Percentiles rank a stretch among this genome's conserved stretches.
Conservation (phyloP, 306 rosid species). For the Acacia crassicarpa region DNA sequence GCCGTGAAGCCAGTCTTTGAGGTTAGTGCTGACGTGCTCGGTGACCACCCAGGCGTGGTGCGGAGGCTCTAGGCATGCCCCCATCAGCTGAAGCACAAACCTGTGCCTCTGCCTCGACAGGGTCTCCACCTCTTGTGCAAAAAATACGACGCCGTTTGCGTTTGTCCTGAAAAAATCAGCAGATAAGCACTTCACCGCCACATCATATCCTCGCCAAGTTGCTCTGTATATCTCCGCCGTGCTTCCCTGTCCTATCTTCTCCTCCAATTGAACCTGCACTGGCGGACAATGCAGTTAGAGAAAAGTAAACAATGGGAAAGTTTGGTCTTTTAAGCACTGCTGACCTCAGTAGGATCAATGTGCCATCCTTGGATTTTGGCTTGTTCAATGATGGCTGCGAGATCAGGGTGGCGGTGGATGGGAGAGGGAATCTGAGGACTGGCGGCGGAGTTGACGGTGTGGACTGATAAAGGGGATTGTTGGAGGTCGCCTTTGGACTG, state of each 20-base stretch:
- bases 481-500: constrained; percentile 29
- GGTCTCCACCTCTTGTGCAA: constrained; percentile 69
- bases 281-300: neutral
- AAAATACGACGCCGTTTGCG: constrained; percentile 51
- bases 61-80: constrained; percentile 81
- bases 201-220: constrained; percentile 74
- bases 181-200: constrained; percentile 73
- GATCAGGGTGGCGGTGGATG: constrained; percentile 33
- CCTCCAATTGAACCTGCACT: constrained; percentile 56
- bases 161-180: constrained; percentile 56
- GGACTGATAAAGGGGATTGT: constrained; percentile 28
- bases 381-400: constrained; percentile 44
- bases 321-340: neutral
- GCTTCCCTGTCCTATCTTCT: constrained; percentile 71
- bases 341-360: constrained; percentile 67
- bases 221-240: constrained; percentile 64
- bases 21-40: constrained; percentile 47
- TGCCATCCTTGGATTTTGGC: constrained; percentile 74
- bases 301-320: neutral
- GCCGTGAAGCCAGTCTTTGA: constrained; percentile 83
- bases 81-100: constrained; percentile 69
- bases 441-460: neutral
- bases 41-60: constrained; percentile 74
- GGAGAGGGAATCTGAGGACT: constrained; percentile 36
- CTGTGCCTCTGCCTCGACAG: constrained; percentile 65